These are phyloP conservation scores for Rhizopus microsporus DNA, from an alignment of 371 early-diverging fungal species.

Conservation along the genomic window DNA sequence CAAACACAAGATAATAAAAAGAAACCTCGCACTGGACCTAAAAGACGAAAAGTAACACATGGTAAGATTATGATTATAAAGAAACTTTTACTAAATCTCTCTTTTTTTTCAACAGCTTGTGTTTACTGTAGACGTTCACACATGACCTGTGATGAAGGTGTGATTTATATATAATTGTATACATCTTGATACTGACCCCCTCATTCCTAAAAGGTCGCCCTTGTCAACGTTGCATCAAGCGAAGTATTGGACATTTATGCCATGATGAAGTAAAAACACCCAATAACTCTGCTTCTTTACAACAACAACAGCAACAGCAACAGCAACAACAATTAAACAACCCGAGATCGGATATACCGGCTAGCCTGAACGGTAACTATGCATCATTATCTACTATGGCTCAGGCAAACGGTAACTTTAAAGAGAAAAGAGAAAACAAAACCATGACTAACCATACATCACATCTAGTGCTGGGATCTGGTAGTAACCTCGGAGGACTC, in stretches of 20 bases:
- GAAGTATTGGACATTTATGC: constrained; percentile 86
- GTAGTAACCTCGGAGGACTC: constrained; percentile 23
- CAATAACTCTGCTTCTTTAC: background rate
- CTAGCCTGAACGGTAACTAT: constrained; percentile 6
- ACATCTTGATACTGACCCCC: background rate
- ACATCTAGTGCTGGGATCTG: constrained; percentile 5
- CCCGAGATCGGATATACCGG: background rate
- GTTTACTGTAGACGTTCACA: constrained; percentile 85
- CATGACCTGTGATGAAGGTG: constrained; percentile 84
- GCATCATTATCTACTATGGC: constrained; percentile 10
- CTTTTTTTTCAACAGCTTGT: constrained; percentile 52
- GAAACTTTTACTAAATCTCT: background rate
- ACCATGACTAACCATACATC: background rate
- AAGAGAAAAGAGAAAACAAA: background rate
- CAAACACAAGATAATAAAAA: constrained; percentile 44
- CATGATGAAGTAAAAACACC: constrained; percentile 49
- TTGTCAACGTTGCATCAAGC: constrained; percentile 87
- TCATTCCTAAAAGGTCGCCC: constrained; percentile 61
- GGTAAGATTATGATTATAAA: constrained; percentile 38
- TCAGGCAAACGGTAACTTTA: constrained; percentile 16
- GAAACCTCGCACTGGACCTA: constrained; percentile 67
- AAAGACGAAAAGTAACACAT: constrained; percentile 74
- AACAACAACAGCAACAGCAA: constrained; percentile 5
- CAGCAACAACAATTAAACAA: background rate
- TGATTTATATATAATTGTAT: background rate